phyloP scores from a whole-genome alignment of 2,329 filamentous ascomycete genomes.

The Fusarium staphyleae region DNA sequence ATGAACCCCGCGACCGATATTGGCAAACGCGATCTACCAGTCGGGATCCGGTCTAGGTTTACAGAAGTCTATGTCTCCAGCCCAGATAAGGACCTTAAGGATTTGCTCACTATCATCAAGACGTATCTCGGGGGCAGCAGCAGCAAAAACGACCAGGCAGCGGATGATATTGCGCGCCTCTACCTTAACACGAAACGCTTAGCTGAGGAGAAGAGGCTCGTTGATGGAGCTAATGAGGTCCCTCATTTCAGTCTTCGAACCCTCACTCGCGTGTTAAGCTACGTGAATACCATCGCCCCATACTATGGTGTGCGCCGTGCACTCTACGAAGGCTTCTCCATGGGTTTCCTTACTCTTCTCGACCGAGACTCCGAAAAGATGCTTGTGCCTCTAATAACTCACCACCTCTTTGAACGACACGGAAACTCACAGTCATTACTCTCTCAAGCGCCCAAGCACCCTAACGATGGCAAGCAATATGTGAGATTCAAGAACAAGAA shows the following conservation, averaged over 20 bases:
- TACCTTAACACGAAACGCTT: slow-evolving; percentile 88
- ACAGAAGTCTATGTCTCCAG: slow-evolving; percentile 95
- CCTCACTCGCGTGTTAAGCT: slow-evolving; percentile 86
- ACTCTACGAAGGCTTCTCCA: slow-evolving; percentile 93
- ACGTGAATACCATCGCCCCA: slow-evolving; percentile 83
- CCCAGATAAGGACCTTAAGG: slow-evolving; percentile 85
- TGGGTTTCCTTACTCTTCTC: slow-evolving; percentile 94
- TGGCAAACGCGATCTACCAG: slow-evolving; percentile 91
- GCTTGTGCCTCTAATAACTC: slow-evolving; percentile 79
- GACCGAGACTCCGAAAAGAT: slow-evolving; percentile 81
- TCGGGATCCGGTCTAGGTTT: slow-evolving; percentile 88
- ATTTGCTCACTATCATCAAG: slow-evolving; percentile 86
- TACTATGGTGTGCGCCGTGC: slow-evolving; percentile 86
- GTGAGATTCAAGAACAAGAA: slow-evolving; percentile 76
- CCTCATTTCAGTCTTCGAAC: slow-evolving; percentile 97
- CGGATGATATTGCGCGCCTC: slow-evolving; percentile 81
- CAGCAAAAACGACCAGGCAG: slow-evolving; percentile 74
- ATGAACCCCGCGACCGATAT: slow-evolving; percentile 99
- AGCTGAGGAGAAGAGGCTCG: slow-evolving; percentile 81
- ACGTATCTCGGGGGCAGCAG: slow-evolving; percentile 80
- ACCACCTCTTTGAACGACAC: slow-evolving; percentile 77
- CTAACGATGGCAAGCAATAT: slow-evolving; percentile 77
- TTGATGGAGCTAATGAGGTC: slow-evolving; percentile 94
- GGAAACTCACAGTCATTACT: slow-evolving; percentile 74
- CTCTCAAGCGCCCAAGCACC: slow-evolving; percentile 78